These are phyloP conservation scores for Funneliformis caledonium DNA, from an alignment of 371 early-diverging fungal genomes.

Conservation along the genomic window DNA sequence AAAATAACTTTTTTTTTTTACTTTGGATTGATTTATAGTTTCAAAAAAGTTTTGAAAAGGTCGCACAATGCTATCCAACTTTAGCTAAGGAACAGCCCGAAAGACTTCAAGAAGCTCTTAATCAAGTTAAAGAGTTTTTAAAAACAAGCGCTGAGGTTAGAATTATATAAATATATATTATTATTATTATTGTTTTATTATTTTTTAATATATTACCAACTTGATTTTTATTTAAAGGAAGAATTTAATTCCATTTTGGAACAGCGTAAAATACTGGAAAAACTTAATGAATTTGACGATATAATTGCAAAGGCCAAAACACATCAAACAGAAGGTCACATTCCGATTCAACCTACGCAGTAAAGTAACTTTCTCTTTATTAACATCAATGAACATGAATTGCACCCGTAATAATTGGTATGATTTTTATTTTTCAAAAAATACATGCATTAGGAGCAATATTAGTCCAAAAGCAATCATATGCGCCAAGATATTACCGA, in stretches of 20 bases:
- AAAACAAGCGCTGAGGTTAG: not conserved
- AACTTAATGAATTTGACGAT: constrained; percentile 24
- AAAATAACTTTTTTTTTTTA: not conserved
- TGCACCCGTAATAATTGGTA: not conserved
- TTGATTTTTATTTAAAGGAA: constrained; percentile 8
- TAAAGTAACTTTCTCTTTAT: not conserved
- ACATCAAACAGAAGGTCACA: not conserved
- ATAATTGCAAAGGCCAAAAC: constrained; percentile 15
- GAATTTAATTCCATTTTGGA: constrained; percentile 18
- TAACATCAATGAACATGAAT: not conserved
- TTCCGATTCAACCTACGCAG: not conserved
- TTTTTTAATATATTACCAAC: no score
- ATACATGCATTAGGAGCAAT: not conserved
- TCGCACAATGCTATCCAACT: constrained; percentile 27
- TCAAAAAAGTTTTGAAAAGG: constrained; percentile 14
- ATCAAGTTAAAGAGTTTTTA: constrained; percentile 17
- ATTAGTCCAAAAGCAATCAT: constrained; percentile 13
- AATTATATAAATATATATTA: not conserved
- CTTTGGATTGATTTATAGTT: not conserved
- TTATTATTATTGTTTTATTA: constrained; percentile 10
- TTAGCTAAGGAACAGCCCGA: constrained; percentile 20
- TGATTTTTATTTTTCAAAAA: not conserved
- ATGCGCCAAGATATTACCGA: constrained; percentile 21
- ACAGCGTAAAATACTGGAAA: constrained; percentile 10
- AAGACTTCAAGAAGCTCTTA: not conserved